Evolutionary conservation across 257 asterid genomes (phyloP), one percentile per base, ranked within the genome.

Genomic region (Penstemon eatonii): DNA sequence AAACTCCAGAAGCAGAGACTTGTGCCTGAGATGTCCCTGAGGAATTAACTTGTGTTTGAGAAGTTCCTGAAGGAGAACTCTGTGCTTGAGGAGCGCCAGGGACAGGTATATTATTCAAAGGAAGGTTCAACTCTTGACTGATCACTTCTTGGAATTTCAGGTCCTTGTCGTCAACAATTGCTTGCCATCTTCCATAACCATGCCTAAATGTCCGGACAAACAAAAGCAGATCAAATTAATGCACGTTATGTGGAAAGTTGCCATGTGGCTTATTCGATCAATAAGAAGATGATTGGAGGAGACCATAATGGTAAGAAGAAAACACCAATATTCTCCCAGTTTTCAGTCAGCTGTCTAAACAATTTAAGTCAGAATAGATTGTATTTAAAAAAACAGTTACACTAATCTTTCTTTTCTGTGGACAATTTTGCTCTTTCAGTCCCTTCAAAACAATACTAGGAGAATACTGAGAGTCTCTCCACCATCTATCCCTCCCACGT

Each of bases 131-230:
- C 84, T 90, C 97, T 76, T 86, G 92, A 78, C 96, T 90, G 64
- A 91, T 90, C 71, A 84, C 76, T 81, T 88, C 97, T 76, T 91
- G 97, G 67, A 94, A 69, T 72, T 75, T 85, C 78, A 89, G 66
- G 63, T 84, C 96, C 87, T 89, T 90, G 80, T 94, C 99, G 66
- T 94, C 96, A 63, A 91, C 86, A 72, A 90, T 83, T 56, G 97
- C 85, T 85, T 94, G 97, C 99, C 99, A 94, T 87, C 94, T 89
- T 70, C 96, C 97, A 73, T 88, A 94, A 58, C 99, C 99, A 78
- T 94, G 99, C 68, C 99, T 91, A 72, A 65, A 79, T 51, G 63
- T 66, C 73, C 72, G 70, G 54, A 65, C 41, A 61, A 54, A 66
- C 41, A 62, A 52, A 76, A 77, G 42, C 41, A 65, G 49, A 73